These are phyloP conservation scores for Bacterosira constricta DNA, from an alignment of 108 stramenopile genomes.

Conservation along the genomic window DNA sequence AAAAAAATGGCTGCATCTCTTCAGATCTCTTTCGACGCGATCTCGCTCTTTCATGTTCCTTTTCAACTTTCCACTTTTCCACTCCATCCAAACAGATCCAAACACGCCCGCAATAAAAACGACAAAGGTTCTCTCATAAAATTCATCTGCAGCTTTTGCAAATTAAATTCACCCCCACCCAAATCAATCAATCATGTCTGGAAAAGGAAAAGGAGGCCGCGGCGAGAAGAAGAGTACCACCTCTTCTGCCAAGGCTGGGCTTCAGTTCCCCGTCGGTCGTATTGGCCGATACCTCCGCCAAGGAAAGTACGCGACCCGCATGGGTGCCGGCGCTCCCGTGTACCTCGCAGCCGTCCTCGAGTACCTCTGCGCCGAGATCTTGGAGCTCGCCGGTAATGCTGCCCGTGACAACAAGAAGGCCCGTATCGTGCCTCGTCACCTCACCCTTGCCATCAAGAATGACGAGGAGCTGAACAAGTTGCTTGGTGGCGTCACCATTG, in stretches of 20 bases:
- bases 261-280: conserved; percentile 97
- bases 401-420: conserved; percentile 97
- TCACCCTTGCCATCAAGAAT: conserved; percentile 88
- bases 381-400: conserved; percentile 95
- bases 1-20: no score
- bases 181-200: conserved; percentile 32
- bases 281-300: conserved; percentile 94
- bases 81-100: no score
- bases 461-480: conserved; percentile 90
- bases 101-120: no score
- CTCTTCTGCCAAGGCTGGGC: conserved; percentile 91
- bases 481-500: conserved; percentile 88
- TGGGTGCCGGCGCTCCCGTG: conserved; percentile 94
- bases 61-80: no score
- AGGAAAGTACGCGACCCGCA: conserved; percentile 92
- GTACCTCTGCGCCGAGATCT: conserved; percentile 86
- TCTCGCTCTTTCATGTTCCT: no score
- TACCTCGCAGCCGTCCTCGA: conserved; percentile 72
- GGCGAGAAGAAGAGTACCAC: conserved; percentile 87
- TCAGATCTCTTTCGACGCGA: no score
- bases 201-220: conserved; percentile 48
- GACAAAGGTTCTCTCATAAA: neutral
- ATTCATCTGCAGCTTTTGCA: neutral
- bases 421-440: conserved; percentile 92
- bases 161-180: neutral